Base-by-base conservation (phyloP, 2,329 filamentous ascomycete species). In the Aurifilum marmelostoma region DNA sequence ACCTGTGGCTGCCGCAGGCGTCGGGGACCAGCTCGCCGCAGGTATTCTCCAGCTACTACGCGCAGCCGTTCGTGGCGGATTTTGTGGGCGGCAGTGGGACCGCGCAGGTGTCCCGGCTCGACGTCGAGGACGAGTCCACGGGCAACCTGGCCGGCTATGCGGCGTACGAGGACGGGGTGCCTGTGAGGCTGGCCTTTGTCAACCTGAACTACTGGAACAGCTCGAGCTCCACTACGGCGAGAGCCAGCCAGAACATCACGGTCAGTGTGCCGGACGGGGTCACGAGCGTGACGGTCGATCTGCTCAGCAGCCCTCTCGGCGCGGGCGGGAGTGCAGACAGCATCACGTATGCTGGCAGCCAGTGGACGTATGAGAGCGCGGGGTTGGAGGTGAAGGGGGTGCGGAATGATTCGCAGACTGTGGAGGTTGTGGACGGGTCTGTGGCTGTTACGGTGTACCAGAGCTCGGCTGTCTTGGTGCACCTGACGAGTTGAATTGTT, bases 181-280 rank as follows among this genome's bases (percentile, higher is more conserved):
- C 75, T 5, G 74, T 72, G 72, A 73, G 78, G 43, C 72, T 79
- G 32, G 77, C 77, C 0, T 67, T 78, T 1, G 71, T 76, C 2
- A 80, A 79, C 61, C 67, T 80, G 66, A 69, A 78, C 62, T 80
- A 80, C 65, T 80, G 79, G 79, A 79, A 79, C 71, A 67, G 72
- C 71, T 77, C 76, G 9, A 75, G 74, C 54, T 76, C 76, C 32
- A 67, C 70, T 9, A 54, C 54, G 18, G 63, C 69, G 27, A 73
- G 78, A 29, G 74, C 74, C 1, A 69, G 69, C 54, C 72, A 74
- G 39, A 71, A 64, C 2, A 56, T 79, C 32, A 63, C 71, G 9
- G 21, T 79, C 14, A 61, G 63, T 18, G 67, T 78, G 6, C 75
- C 76, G 1, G 47, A 66, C 27, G 69, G 63, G 21, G 63, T 72